A percentile compares a stretch with the other conserved stretches of the same genome.
phyloP scores from a whole-genome alignment of 2,329 filamentous ascomycete genomes.

The Penicillium sp. region DNA sequence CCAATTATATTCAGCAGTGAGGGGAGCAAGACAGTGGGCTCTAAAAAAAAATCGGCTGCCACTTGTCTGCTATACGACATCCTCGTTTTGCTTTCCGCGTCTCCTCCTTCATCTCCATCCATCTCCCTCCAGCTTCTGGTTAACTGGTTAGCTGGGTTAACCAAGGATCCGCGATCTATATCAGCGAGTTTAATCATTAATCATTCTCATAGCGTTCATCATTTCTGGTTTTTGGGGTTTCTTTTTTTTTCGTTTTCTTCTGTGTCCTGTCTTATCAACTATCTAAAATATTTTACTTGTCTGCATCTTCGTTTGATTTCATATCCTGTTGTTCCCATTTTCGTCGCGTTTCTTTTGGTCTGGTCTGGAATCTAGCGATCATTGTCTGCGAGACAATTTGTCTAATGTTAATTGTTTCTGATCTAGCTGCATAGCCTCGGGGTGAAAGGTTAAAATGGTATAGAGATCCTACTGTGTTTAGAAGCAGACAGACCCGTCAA shows the following conservation, averaged over 20 bases:
- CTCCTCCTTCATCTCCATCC: not conserved
- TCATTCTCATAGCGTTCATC: conserved; percentile 19
- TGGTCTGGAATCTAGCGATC: conserved; percentile 3
- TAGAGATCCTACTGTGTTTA: not conserved
- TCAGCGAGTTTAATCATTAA: conserved; percentile 26
- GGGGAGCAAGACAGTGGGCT: conserved; percentile 1
- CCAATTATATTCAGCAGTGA: conserved; percentile 31
- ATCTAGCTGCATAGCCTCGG: conserved; percentile 4
- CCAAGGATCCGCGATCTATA: conserved; percentile 14
- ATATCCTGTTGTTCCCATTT: not conserved
- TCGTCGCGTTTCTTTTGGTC: conserved; percentile 2
- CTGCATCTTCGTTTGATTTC: conserved; percentile 3
- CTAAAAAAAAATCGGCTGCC: not conserved
- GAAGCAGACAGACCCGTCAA: not conserved
- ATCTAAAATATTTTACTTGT: not conserved
- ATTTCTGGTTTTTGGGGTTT: conserved; percentile 4
- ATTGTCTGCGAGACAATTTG: conserved; percentile 4
- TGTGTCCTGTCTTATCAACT: conserved; percentile 9
- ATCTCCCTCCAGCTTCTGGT: conserved; percentile 2
- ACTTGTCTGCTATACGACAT: conserved; percentile 2
- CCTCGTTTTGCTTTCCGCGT: conserved; percentile 7
- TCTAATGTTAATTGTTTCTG: conserved; percentile 13
- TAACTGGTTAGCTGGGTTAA: conserved; percentile 16
- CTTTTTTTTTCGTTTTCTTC: conserved; percentile 1
- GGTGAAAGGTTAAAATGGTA: conserved; percentile 1